Base-by-base conservation (phyloP, 768 basidiomycete species). In the Kondoa malvinella region DNA sequence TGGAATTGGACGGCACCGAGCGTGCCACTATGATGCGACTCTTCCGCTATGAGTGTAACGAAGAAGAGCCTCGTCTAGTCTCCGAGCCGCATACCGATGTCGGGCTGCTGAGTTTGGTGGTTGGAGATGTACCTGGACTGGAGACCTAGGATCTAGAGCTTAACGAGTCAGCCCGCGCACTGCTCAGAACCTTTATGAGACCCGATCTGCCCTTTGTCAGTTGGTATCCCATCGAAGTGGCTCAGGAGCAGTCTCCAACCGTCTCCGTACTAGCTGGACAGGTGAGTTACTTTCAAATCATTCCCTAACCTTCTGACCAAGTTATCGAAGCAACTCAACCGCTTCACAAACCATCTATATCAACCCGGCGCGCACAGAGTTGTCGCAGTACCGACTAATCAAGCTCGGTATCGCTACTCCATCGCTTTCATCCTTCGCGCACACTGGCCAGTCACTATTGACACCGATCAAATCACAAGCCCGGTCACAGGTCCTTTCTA, bases 401-500 rank as follows among this genome's bases (percentile, higher is more conserved):
- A 63, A 17, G 15, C 61, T 15, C 16, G 3, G 30, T 50, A 50
- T 50, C 64, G 64, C 26, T 65, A 40, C 40, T 60, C 50, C 34
- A 40, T 65, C 21, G 64, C 34, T 25, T 65, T 65, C 64, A 57
- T 57, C 34, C 17, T 65, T 3, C 64, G 64, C 14, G 64, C 64
- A 4, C 64, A 65, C 40, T 40, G 30, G 14, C 34, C 64, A 3
- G 64, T 65, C 16, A 16, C 30, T 3, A 40, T 65, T 33, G 40
- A 65, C 25, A 65, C 64, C 40, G 56, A 65, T 27, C 3, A 60
- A 8, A 26, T 65, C 8, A 57, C 34, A 25, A 65, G 30, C 4
- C 8, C 50, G 4, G 32, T 65, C 64, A 65, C 64, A 8, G 64
- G 64, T 16, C 40, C 34, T 14, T 65, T 65, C 40, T 17, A 63